Percentiles rank a stretch among this genome's conserved stretches.
These are phyloP conservation scores for Lathyrus sativus DNA, from an alignment of 306 rosid species.

Conservation along the genomic window DNA sequence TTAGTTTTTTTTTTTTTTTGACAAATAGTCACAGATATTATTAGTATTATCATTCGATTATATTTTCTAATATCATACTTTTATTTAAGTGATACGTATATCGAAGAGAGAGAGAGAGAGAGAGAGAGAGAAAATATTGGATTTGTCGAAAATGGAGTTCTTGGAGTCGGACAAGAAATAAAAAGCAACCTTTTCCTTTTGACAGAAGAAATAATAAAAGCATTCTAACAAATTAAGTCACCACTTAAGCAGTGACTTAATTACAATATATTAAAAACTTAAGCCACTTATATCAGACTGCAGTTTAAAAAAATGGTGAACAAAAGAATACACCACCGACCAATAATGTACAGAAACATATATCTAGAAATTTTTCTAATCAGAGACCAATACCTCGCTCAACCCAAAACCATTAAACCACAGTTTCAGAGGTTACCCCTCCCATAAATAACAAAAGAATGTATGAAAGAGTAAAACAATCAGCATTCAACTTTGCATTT, in stretches of 20 bases:
- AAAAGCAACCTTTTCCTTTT: slow-evolving; percentile 10
- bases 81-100: background rate
- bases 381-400: slow-evolving; percentile 47
- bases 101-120: slow-evolving; percentile 7
- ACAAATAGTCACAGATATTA: background rate
- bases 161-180: slow-evolving; percentile 25
- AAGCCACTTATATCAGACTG: slow-evolving; percentile 37
- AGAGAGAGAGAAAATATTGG: slow-evolving; percentile 22
- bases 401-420: slow-evolving; percentile 44
- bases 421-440: slow-evolving; percentile 46
- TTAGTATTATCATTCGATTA: background rate
- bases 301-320: slow-evolving; percentile 43
- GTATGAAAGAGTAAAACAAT: slow-evolving; percentile 44
- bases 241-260: slow-evolving; percentile 44
- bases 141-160: slow-evolving; percentile 6
- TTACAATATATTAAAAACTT: slow-evolving; percentile 53
- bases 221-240: slow-evolving; percentile 33
- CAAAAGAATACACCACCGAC: slow-evolving; percentile 57
- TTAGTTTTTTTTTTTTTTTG: too few relatives aligned
- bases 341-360: slow-evolving; percentile 56
- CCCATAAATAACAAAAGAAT: slow-evolving; percentile 49
- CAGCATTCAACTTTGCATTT: slow-evolving; percentile 42
- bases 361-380: slow-evolving; percentile 48
- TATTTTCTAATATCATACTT: background rate
- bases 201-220: background rate